Base-by-base conservation (phyloP, 2,329 filamentous ascomycete species). In the Cryoendolithus antarcticus region DNA sequence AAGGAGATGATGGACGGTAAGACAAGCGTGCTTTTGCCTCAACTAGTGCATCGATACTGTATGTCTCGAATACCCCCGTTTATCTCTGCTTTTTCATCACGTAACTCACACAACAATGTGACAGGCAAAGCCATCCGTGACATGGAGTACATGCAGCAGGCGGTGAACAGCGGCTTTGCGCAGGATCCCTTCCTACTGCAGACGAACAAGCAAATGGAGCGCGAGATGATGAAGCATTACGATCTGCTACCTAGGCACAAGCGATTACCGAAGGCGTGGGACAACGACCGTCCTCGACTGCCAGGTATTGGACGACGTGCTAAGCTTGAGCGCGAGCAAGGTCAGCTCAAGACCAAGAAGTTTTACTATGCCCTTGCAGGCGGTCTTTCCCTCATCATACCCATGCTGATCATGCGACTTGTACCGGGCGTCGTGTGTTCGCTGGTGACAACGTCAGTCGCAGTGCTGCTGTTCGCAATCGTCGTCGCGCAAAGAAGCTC, bases 381-480 rank as follows among this genome's bases (percentile, higher is more conserved):
- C 4, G 43, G 43, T 4, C 27, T 45, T 6, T 19, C 39, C 8
- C 24, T 43, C 12, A 19, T 45, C 34, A 30, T 43, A n/a, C 41
- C 40, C 2, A 35, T 45, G 37, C 35, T 45, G 3, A 41, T 45
- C 35, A 45, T 45, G 43, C 35, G 38, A 8, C 32, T 35, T 6
- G 21, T 41, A 2, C 34, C 37, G 3, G 41, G 40, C 19, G 40
- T 33, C 9, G 27, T 37, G 11, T 24, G 31, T 15, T 36, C 28
- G 11, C 32, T 46, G n/a, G 39, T 44, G 1, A 44, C 44, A 6
- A 46, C 41, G 3, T 44, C 12, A 2, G 36, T 40, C 6, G 27
- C 27, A 8, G 38, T 46, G 28, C n/a, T 41, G 4, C 32, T 40
- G 4, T 44, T 46, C 29, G 41, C 41, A 2, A 30, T 38, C 4